Evolutionary conservation across 495 filamentous ascomycete species (phyloP).

Genomic region (Annulohypoxylon bovei): DNA sequence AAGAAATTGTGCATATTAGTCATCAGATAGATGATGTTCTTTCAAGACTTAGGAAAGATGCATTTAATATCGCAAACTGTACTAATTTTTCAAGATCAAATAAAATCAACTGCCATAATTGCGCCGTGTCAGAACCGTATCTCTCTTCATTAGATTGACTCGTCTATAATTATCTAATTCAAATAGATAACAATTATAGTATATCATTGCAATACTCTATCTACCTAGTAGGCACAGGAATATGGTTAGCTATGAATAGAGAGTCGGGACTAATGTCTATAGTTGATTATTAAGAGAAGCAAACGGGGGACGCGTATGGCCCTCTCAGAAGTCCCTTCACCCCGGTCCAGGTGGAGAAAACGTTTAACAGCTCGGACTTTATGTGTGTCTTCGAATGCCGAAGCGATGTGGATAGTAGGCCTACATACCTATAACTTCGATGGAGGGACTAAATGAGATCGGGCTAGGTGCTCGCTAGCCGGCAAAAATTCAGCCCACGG

Average conservation of each 20-base stretch:
- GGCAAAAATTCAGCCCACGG: background rate
- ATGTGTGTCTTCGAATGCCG: background rate
- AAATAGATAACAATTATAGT: background rate
- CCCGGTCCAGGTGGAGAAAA: too few species aligned
- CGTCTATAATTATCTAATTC: background rate
- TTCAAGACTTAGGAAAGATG: background rate
- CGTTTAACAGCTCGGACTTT: background rate
- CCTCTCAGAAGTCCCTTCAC: background rate
- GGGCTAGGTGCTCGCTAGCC: background rate
- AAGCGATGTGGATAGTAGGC: too few species aligned
- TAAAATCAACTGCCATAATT: background rate
- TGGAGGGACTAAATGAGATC: background rate
- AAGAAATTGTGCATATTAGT: background rate
- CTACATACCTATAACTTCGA: background rate
- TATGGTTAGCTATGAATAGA: background rate
- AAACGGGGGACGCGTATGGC: background rate
- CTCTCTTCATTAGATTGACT: background rate
- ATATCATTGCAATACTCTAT: background rate
- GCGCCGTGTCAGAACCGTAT: background rate
- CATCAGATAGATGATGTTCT: background rate
- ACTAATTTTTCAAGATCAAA: background rate
- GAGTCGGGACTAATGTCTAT: background rate
- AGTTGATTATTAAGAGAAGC: background rate
- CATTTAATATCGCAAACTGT: background rate
- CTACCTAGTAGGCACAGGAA: background rate